These are phyloP conservation scores for Neonectria hederae DNA, from an alignment of 2,329 filamentous ascomycete genomes.

Conservation along the genomic window DNA sequence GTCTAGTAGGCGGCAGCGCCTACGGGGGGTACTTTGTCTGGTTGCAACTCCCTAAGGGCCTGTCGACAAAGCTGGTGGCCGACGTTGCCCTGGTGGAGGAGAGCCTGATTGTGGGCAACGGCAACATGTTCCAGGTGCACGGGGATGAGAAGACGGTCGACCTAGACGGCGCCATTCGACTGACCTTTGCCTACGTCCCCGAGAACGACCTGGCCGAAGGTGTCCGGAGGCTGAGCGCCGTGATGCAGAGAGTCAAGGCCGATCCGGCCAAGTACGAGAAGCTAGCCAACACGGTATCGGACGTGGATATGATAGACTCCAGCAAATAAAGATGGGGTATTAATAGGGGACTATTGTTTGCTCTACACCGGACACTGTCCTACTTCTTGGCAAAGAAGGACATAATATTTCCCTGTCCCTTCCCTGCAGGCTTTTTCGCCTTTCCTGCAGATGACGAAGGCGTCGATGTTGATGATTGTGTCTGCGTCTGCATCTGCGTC, in stretches of 20 bases:
- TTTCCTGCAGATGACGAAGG: constrained; percentile 59
- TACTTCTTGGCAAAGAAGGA: constrained; percentile 89
- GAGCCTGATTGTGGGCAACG: constrained; percentile 73
- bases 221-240: constrained; percentile 67
- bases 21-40: constrained; percentile 90
- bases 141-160: constrained; percentile 62
- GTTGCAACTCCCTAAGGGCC: constrained; percentile 67
- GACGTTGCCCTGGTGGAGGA: constrained; percentile 68
- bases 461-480: constrained; percentile 42
- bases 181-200: constrained; percentile 80
- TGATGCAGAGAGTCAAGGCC: constrained; percentile 50
- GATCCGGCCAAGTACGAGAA: constrained; percentile 42
- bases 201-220: constrained; percentile 73
- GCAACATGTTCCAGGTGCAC: constrained; percentile 74
- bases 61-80: constrained; percentile 65
- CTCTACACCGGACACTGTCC: not conserved
- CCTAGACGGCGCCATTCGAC: constrained; percentile 69
- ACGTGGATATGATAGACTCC: constrained; percentile 34
- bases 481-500: constrained; percentile 54
- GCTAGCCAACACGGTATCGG: constrained; percentile 15
- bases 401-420: constrained; percentile 86
- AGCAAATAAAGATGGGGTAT: constrained; percentile 38
- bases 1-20: constrained; percentile 54
- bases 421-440: constrained; percentile 64
- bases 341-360: constrained; percentile 1